These are phyloP conservation scores for Erigeron canadensis DNA, from an alignment of 129 eudicot species.

Conservation along the genomic window DNA sequence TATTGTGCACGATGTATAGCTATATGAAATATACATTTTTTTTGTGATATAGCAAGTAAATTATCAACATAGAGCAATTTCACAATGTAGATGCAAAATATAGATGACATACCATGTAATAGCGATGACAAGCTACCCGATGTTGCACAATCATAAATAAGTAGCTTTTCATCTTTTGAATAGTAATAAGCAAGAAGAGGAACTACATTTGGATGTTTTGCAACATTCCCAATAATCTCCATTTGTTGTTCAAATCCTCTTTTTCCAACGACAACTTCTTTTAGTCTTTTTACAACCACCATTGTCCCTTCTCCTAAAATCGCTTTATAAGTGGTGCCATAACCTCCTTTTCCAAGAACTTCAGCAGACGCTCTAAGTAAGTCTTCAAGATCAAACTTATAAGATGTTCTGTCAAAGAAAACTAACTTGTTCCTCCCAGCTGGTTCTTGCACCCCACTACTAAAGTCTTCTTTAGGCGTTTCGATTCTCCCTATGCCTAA, in stretches of 20 bases:
- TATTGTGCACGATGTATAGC: too few species aligned
- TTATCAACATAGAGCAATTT: not conserved
- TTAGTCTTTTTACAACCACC: slow-evolving; percentile 85
- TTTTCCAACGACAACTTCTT: slow-evolving; percentile 69
- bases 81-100: not conserved
- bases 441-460: slow-evolving; percentile 70
- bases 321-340: slow-evolving; percentile 87
- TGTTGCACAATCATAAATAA: slow-evolving; percentile 60
- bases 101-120: slow-evolving; percentile 57
- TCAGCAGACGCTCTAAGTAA: slow-evolving; percentile 94
- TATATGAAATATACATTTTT: too few species aligned
- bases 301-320: slow-evolving; percentile 70
- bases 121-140: slow-evolving; percentile 60
- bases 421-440: slow-evolving; percentile 67
- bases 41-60: not conserved
- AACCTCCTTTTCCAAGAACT: slow-evolving; percentile 87
- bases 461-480: slow-evolving; percentile 61
- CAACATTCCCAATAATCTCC: slow-evolving; percentile 64
- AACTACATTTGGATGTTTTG: slow-evolving; percentile 60
- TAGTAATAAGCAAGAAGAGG: slow-evolving; percentile 80
- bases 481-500: slow-evolving; percentile 42
- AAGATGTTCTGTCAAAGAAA: slow-evolving; percentile 54
- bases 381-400: slow-evolving; percentile 83
- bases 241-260: slow-evolving; percentile 90
- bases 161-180: slow-evolving; percentile 84